Evolutionary conservation across 1,284 basidiomycete genomes (phyloP), one percentile per base, ranked within the genome.

Genomic region (Pseudozyma sp.): DNA sequence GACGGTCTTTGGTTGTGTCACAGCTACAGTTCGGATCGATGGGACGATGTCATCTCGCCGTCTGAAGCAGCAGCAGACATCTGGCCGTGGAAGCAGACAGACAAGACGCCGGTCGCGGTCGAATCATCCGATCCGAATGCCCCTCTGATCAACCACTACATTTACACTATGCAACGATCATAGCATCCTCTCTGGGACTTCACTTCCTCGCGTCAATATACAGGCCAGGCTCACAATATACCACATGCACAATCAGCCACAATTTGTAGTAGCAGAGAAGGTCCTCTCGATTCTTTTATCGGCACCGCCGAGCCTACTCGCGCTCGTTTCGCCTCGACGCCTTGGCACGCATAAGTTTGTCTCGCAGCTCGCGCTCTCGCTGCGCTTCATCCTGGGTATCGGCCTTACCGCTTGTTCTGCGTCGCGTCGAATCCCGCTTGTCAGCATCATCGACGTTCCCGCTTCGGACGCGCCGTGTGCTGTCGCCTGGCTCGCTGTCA

Each of bases 1-100:
- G 54, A 44, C 11, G 63, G 49, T 4, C 7, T 50, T 0, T 68
- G 70, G 70, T 39, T 68, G 9, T 73, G 69, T 34, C 69, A 73
- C 40, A 68, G 64, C 45, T 73, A 73, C 51, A 73, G 57, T 39
- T 45, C 64, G 14, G 42, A 46, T 35, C 53, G 69, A 0, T 73
- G 70, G 70, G 48, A 64, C 1, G 70, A 73, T 13, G 14, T 68
- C 7, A 17, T 44, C 59, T 7, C 1, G 8, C 11, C 16, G 31
- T 7, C 7, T 17, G 19, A 44, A 8, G 10, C 33, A 17, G 13
- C 0, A 16, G n/a, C n/a, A 11, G 19, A 35, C 3, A 33, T n/a
- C 6, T 62, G 57, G 59, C 53, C 54, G 3, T 73, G 65, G 59
- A 50, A 31, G 7, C 19, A 55, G 42, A 5, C n/a, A 5, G 9